Evolutionary conservation across 768 basidiomycete species (phyloP), one percentile per base, ranked within the genome.

Genomic region (Amanita fuliginea): DNA sequence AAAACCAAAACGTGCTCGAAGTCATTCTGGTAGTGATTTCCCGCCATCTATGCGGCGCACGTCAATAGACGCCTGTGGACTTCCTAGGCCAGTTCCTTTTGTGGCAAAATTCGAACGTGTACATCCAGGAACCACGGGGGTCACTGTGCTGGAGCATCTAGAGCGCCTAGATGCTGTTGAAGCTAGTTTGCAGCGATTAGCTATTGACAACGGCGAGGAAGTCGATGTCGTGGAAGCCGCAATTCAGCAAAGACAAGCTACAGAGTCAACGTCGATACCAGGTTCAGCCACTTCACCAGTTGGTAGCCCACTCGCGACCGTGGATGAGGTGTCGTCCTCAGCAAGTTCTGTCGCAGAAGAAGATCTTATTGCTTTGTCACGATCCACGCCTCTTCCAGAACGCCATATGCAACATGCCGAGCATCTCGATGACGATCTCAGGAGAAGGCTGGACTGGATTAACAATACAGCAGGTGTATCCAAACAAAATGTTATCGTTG

Each of bases 91-190:
- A 0, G 83, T 91, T 11, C 85, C 87, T 3, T 88, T 91, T 62
- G 80, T 81, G 10, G 76, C 81, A n/a, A 90, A 89, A 65, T 86
- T 86, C 64, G 79, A 84, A 59, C 77, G 81, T 42, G 81, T 90
- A 30, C 85, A 88, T 59, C 87, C 87, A 41, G 86, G 85, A 33
- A 89, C 87, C 24, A 91, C 87, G 0, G 90, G 90, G 9, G 88
- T 92, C 21, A 83, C 80, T 8, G 82, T 92, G 42, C 72, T 93
- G 33, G 86, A 88, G 58, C 88, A 91, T 55, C 72, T 93, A 55
- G 90, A 93, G 59, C 79, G 86, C 41, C 65, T 93, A 41, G 90
- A 93, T 60, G 83, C 78, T 13, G 86, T 86, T 14, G 86, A 90
- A 55, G 84, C 86, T 6, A 80, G 85, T 54, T 62, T 89, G 52